phyloP scores from a whole-genome alignment of 1,284 basidiomycete species.

The Baeospora myosura region DNA sequence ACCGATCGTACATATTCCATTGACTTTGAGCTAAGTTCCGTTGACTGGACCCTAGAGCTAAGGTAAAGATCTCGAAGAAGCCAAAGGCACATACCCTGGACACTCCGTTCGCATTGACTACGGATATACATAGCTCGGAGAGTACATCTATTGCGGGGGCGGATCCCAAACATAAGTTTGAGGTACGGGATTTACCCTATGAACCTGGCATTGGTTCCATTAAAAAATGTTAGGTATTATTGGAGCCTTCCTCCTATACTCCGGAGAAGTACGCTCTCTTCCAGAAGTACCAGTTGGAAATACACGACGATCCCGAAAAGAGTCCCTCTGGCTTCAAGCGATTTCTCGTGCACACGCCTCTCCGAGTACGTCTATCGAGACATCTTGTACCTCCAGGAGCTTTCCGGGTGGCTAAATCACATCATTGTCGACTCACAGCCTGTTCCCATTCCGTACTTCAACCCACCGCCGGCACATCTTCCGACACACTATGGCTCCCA shows the following conservation, averaged over 20 bases:
- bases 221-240: conserved; percentile 19
- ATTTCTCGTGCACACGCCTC: conserved; percentile 78
- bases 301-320: conserved; percentile 66
- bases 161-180: too few species aligned
- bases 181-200: too few species aligned
- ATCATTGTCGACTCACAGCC: too few species aligned
- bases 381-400: neutral
- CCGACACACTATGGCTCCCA: conserved; percentile 78
- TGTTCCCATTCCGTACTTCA: conserved; percentile 53
- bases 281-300: conserved; percentile 65
- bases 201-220: too few species aligned
- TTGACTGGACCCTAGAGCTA: neutral
- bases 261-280: conserved; percentile 78
- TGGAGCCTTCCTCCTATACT: conserved; percentile 72
- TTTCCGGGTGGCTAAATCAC: conserved; percentile 6
- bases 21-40: too few species aligned
- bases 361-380: conserved; percentile 43
- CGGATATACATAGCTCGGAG: neutral
- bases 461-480: conserved; percentile 42
- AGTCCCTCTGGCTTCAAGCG: conserved; percentile 49
- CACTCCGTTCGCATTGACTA: neutral
- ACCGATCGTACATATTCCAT: neutral
- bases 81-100: neutral
- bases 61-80: neutral
- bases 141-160: too few species aligned